These are phyloP conservation scores for Lactifluus volemus DNA, from an alignment of 768 basidiomycete species.

Conservation along the genomic window DNA sequence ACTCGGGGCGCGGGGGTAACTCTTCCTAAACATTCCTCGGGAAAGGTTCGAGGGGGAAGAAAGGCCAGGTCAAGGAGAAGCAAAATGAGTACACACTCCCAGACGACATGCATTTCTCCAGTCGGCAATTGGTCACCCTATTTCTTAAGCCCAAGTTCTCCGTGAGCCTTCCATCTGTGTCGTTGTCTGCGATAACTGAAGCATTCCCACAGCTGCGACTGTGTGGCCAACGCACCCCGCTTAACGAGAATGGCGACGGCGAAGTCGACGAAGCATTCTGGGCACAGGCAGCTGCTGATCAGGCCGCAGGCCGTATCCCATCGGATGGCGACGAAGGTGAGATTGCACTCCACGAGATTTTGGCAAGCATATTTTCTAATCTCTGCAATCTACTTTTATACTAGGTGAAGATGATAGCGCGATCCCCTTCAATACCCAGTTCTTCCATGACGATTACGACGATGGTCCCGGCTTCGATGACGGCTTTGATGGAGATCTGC, in stretches of 20 bases:
- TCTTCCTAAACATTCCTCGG: constrained; percentile 32
- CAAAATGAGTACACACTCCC: constrained; percentile 74
- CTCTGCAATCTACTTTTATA: not conserved
- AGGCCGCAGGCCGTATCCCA: constrained; percentile 49
- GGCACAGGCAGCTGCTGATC: constrained; percentile 88
- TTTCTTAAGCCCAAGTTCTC: constrained; percentile 96
- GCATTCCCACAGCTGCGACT: constrained; percentile 60
- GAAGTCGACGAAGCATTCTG: constrained; percentile 96
- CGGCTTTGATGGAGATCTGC: constrained; percentile 49
- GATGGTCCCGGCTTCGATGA: constrained; percentile 59
- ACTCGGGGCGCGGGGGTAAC: constrained; percentile 64
- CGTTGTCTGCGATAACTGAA: not conserved
- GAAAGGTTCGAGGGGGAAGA: constrained; percentile 34
- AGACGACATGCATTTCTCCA: constrained; percentile 97
- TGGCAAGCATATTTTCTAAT: not conserved
- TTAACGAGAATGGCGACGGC: constrained; percentile 60
- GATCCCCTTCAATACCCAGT: constrained; percentile 89
- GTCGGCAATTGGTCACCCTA: constrained; percentile 78
- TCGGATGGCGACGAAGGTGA: constrained; percentile 59
- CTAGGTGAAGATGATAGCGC: constrained; percentile 41
- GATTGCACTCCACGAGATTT: not conserved
- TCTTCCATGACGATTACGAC: constrained; percentile 90
- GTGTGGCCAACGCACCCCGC: constrained; percentile 58
- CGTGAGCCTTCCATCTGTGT: constrained; percentile 38
- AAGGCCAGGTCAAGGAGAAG: constrained; percentile 48